Percentiles rank a stretch among this genome's conserved stretches.
Conservation (phyloP, 768 basidiomycete genomes). For the Tulasnella sp. region DNA sequence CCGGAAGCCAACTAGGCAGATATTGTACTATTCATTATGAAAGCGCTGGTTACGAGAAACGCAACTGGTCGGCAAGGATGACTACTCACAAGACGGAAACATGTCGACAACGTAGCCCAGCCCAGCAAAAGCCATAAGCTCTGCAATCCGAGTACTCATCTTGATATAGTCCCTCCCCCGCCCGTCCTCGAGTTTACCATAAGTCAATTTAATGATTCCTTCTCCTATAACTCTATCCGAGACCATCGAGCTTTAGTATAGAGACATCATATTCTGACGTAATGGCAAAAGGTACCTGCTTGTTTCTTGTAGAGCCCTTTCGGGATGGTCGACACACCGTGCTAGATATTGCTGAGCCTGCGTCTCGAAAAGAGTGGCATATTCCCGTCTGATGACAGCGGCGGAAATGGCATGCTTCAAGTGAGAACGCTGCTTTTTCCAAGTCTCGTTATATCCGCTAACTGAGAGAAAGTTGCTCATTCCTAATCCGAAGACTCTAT, state of each 20-base stretch:
- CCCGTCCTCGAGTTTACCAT: not conserved
- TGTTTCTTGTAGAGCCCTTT: not conserved
- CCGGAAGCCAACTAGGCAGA: conserved; percentile 36
- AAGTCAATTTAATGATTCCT: not conserved
- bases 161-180: not conserved
- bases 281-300: too few relatives aligned
- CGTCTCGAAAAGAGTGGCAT: not conserved
- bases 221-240: not conserved
- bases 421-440: not conserved
- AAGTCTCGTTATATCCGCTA: not conserved
- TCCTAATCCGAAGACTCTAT: too few relatives aligned
- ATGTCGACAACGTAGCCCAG: not conserved
- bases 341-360: not conserved
- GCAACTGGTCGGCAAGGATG: too few relatives aligned
- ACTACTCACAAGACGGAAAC: not conserved
- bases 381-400: not conserved
- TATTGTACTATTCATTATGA: conserved; percentile 25
- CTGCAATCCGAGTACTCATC: not conserved
- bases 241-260: too few relatives aligned
- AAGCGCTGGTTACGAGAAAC: not conserved
- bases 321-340: not conserved
- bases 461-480: too few relatives aligned
- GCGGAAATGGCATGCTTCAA: not conserved
- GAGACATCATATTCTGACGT: too few relatives aligned
- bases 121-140: not conserved